A percentile compares a stretch with the other conserved stretches of the same genome.
These are phyloP conservation scores for Saccharum hybrid DNA, from an alignment of 202 grass and related monocot species.

Conservation along the genomic window DNA sequence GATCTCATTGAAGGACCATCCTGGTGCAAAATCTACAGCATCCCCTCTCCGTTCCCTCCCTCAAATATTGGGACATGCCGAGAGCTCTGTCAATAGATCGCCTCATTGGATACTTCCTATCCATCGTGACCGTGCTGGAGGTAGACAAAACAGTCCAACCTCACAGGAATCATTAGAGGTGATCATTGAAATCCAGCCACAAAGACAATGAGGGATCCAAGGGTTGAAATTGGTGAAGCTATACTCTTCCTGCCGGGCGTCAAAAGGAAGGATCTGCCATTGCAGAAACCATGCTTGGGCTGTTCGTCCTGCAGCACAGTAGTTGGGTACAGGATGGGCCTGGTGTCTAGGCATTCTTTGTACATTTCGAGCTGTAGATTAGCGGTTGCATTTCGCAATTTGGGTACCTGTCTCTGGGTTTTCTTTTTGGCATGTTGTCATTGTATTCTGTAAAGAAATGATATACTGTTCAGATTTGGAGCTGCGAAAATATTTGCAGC, in stretches of 20 bases:
- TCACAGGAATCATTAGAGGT: constrained; percentile 62
- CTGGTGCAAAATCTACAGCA: constrained; percentile 55
- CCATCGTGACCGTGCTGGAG: constrained; percentile 50
- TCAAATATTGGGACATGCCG: constrained; percentile 40
- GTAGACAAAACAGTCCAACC: constrained; percentile 49
- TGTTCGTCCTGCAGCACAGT: constrained; percentile 13
- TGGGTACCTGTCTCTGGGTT: too few relatives aligned
- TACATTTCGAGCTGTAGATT: constrained; percentile 43
- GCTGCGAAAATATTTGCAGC: constrained; percentile 44
- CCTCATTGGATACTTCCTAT: constrained; percentile 64
- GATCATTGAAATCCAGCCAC: constrained; percentile 54
- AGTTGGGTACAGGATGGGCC: neutral
- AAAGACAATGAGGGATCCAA: neutral
- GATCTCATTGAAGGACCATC: constrained; percentile 66
- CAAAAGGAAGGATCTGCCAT: constrained; percentile 12
- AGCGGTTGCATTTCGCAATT: constrained; percentile 3
- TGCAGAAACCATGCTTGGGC: constrained; percentile 1
- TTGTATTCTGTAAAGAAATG: constrained; percentile 51
- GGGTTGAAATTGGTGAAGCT: neutral
- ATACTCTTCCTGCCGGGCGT: neutral
- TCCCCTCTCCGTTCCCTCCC: constrained; percentile 49
- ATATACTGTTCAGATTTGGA: constrained; percentile 26
- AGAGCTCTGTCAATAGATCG: constrained; percentile 48
- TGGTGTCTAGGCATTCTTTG: constrained; percentile 52
- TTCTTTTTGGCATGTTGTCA: constrained; percentile 20